Evolutionary conservation across 805 yeast species (phyloP), one percentile per base, ranked within the genome.

Genomic region (Yamadazyma olivae): DNA sequence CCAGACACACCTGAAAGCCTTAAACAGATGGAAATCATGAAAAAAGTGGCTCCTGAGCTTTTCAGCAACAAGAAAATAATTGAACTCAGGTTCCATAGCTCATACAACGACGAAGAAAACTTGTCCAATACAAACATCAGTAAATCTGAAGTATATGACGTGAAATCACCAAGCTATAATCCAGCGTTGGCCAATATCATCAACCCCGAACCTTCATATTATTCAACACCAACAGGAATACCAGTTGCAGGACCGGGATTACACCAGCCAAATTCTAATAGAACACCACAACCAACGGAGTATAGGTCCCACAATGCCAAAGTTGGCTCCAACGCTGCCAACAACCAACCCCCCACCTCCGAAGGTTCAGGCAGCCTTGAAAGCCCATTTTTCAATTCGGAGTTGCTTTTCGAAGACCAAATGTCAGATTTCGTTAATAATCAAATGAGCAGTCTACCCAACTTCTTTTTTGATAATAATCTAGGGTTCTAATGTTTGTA

Each of bases 391-490:
- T 25, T 25, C 15, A 25, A 25, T 13, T 13, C 28, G 8, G 28
- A 25, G 15, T 13, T 25, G 8, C 12, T 25, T n/a, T 7, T 7
- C 8, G 59, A 53, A 19, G 65, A 56, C n/a, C 45, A 44, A 5
- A 29, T 51, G 5, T 37, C 49, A 10, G 46, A 39, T 37, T 44
- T 51, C 40, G 40, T 55, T 6, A 48, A 40, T 25, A 43, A 51
- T 10, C 64, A 59, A 37, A 44, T 58, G 46, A 47, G 50, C 33
- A 51, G 46, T 23, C 39, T 64, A 37, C 71, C 72, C 5, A 66
- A 65, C 40, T 61, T 56, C 35, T 65, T 66, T 43, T 63, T 57
- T 35, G 72, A 66, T 38, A 61, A 61, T 35, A 61, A 53, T 33
- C 33, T 59, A 27, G 59, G 59, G 14, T 43, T 48, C 15, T 54